Evolutionary conservation across 495 filamentous ascomycete genomes (phyloP), one percentile per base, ranked within the genome.

Genomic region (Neurospora discreta): DNA sequence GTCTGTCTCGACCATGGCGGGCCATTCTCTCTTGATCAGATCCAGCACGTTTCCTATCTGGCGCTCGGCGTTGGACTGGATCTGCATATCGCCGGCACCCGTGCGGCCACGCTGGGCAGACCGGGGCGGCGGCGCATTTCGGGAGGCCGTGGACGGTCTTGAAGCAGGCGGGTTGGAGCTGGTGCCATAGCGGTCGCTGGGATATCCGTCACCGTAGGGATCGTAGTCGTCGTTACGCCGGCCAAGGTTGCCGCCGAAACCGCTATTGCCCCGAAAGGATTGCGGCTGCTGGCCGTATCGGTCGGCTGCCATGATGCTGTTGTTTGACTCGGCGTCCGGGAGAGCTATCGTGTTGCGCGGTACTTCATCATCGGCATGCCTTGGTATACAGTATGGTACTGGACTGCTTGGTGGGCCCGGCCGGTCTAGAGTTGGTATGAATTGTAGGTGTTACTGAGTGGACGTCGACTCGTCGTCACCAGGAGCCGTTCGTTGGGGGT

Each of bases 11-110:
- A 89, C 90, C 92, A 99, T 95, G 75, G 94, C 91, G 71, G 90
- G 89, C 95, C 95, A 99, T 77, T 96, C 93, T 68, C 86, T 83
- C 78, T 94, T 89, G 74, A 98, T 97, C 68, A 92, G 77, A 71
- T 86, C 84, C 39, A 86, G 81, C 5, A 85, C 84, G 72, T 83
- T 80, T 70, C 78, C 74, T 70, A 86, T 85, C 77, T 86, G 78
- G 68, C 81, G 78, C 75, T 85, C 81, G 69, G 83, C 83, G 70
- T 75, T 84, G 44, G 81, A 79, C 74, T 84, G 52, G 0, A 36
- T 65, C 52, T 65, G 52, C 52, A 18, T 18, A 65, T 65, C 52
- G 16, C 52, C 52, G 82, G 68, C 78, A 77, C 30, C 65, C 76
- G 65, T 77, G 72, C 44, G 75, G 75, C 18, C 46, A 11, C 77